A percentile compares a stretch with the other conserved stretches of the same genome.
Conservation (phyloP, 129 eudicot species). For the Flaveria linearis region DNA sequence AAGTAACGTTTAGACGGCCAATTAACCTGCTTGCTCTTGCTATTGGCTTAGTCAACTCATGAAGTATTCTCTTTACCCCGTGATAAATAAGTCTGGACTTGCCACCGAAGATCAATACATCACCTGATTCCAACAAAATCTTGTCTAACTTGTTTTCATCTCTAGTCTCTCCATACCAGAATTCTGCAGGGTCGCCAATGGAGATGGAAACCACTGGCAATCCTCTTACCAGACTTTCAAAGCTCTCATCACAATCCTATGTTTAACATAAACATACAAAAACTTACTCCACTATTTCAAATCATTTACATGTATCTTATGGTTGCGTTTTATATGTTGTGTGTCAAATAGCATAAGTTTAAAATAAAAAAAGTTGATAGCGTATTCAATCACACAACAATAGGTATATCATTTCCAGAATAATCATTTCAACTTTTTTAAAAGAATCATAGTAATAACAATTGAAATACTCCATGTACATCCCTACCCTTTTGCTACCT, state of each 20-base stretch:
- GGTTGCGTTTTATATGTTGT: no score
- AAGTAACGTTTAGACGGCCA: conserved; percentile 24
- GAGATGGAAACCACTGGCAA: conserved; percentile 24
- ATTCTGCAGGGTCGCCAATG: conserved; percentile 56
- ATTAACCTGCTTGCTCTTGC: conserved; percentile 26
- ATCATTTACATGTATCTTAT: no score
- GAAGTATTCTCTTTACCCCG: no score
- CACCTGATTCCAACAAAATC: neutral
- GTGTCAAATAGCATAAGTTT: no score
- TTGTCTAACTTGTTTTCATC: neutral
- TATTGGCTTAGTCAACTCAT: no score
- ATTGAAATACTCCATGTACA: no score
- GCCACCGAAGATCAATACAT: conserved; percentile 37
- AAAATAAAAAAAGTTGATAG: no score
- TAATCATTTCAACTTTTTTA: no score
- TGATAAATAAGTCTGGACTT: conserved; percentile 56
- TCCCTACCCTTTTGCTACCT: no score
- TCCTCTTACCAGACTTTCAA: conserved; percentile 29
- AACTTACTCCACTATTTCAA: neutral
- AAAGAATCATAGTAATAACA: no score
- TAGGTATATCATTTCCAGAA: no score
- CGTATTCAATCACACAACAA: no score
- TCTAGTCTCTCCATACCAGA: conserved; percentile 50
- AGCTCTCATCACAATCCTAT: conserved; percentile 59
- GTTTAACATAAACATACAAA: neutral